These are phyloP conservation scores for Coniferiporia weirii DNA, from an alignment of 1,284 basidiomycete genomes.

Conservation along the genomic window DNA sequence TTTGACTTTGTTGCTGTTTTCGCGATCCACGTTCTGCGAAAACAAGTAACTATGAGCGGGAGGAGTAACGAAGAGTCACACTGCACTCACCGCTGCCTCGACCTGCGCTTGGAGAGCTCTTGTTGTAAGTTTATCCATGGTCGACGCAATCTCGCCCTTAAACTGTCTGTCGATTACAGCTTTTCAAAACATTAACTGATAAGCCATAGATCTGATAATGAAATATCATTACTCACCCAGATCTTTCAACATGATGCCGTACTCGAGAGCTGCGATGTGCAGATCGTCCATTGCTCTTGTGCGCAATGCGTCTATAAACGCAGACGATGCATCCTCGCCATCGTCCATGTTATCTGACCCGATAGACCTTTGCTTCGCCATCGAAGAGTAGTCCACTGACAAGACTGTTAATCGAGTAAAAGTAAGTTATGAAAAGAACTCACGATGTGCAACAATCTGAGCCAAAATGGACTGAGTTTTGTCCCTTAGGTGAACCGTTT, in stretches of 20 bases:
- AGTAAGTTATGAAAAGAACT: conserved; percentile 29
- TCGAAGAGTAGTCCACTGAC: conserved; percentile 48
- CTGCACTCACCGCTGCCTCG: conserved; percentile 62
- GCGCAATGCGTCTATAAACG: conserved; percentile 73
- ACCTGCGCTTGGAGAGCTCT: conserved; percentile 78
- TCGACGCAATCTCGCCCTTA: conserved; percentile 74
- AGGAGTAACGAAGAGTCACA: neutral
- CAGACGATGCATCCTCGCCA: conserved; percentile 60
- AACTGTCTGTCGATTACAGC: conserved; percentile 81
- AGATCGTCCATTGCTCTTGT: conserved; percentile 81
- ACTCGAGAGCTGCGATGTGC: conserved; percentile 70
- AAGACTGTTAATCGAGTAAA: conserved; percentile 5
- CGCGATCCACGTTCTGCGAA: conserved; percentile 67
- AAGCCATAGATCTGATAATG: too few species aligned
- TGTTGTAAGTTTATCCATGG: conserved; percentile 80
- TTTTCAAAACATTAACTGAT: conserved; percentile 21
- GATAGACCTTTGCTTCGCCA: conserved; percentile 74
- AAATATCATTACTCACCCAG: conserved; percentile 43
- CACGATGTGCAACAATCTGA: conserved; percentile 72
- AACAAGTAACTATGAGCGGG: neutral
- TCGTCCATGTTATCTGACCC: conserved; percentile 70
- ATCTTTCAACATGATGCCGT: conserved; percentile 74
- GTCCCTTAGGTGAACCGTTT: conserved; percentile 35
- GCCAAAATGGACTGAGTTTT: conserved; percentile 81
- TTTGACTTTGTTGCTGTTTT: conserved; percentile 81